Evolutionary conservation across 78 protist species (phyloP).

Genomic region (Chrysochromulina parva): DNA sequence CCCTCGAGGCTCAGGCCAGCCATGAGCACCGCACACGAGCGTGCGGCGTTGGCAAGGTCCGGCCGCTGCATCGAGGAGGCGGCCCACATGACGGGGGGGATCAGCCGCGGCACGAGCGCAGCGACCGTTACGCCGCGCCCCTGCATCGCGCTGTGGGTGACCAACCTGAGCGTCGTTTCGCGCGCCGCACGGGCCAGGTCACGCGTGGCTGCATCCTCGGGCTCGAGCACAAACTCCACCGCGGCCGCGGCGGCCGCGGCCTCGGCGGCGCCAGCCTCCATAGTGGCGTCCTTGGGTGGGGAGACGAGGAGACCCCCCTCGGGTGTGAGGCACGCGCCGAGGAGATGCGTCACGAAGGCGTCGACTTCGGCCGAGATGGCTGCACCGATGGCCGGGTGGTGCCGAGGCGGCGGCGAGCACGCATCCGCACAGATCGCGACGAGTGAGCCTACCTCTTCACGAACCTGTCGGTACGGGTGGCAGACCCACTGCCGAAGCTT

Average conservation of each 20-base stretch:
- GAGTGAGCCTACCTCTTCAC: background rate
- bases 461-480: background rate
- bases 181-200: constrained; percentile 5
- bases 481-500: background rate
- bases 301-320: background rate
- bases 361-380: background rate
- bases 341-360: background rate
- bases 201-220: background rate
- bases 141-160: background rate
- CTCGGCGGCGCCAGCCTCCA: background rate
- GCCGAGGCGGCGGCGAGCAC: background rate
- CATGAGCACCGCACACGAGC: background rate
- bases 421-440: background rate
- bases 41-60: background rate
- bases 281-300: no score
- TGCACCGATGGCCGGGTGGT: background rate
- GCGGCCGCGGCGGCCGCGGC: background rate
- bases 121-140: background rate
- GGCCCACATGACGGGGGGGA: background rate
- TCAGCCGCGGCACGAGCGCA: background rate
- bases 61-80: background rate
- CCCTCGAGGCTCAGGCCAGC: background rate
- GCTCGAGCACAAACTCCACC: background rate
- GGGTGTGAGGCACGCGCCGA: background rate
- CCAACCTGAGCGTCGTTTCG: background rate